Percentiles rank a stretch among this genome's conserved stretches.
Conservation (phyloP, 1,284 basidiomycete species). For the Cutaneotrichosporon mucoides region DNA sequence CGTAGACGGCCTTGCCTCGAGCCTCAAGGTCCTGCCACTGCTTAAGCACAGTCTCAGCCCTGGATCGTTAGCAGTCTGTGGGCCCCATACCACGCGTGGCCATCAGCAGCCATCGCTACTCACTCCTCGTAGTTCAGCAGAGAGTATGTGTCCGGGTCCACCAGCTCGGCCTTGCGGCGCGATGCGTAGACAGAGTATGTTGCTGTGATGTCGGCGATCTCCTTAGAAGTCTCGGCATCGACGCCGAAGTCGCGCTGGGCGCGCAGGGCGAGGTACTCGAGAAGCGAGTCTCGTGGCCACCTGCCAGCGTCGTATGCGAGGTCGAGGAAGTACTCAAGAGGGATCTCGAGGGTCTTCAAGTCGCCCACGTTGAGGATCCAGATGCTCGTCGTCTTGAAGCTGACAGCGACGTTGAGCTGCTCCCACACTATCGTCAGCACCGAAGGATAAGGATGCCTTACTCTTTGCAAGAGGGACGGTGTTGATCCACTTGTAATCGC, state of each 20-base stretch:
- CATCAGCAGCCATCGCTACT: conserved; percentile 28
- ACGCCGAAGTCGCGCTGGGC: conserved; percentile 62
- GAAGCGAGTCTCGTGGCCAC: conserved; percentile 56
- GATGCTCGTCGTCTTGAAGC: conserved; percentile 29
- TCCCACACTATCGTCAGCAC: conserved; percentile 26
- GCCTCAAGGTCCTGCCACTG: conserved; percentile 55
- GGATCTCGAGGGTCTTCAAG: conserved; percentile 65
- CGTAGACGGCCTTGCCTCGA: conserved; percentile 58
- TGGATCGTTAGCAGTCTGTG: conserved; percentile 21
- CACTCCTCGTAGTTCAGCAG: conserved; percentile 65
- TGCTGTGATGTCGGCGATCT: conserved; percentile 20
- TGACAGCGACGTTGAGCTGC: conserved; percentile 31
- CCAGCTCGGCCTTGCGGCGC: conserved; percentile 63
- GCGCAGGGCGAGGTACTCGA: conserved; percentile 58
- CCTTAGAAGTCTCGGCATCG: conserved; percentile 50
- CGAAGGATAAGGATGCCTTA: conserved; percentile 1
- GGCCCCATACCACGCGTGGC: not conserved
- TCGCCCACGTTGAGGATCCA: conserved; percentile 57
- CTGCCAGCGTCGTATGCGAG: conserved; percentile 60
- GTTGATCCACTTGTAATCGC: conserved; percentile 49
- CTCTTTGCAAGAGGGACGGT: conserved; percentile 33
- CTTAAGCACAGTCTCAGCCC: conserved; percentile 57
- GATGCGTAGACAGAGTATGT: conserved; percentile 28
- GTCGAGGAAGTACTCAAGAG: conserved; percentile 64
- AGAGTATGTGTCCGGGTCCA: conserved; percentile 62